A percentile compares a stretch with the other conserved stretches of the same genome.
These are phyloP conservation scores for Zymoseptoria brevis DNA, from an alignment of 2,329 filamentous ascomycete species.

Conservation along the genomic window DNA sequence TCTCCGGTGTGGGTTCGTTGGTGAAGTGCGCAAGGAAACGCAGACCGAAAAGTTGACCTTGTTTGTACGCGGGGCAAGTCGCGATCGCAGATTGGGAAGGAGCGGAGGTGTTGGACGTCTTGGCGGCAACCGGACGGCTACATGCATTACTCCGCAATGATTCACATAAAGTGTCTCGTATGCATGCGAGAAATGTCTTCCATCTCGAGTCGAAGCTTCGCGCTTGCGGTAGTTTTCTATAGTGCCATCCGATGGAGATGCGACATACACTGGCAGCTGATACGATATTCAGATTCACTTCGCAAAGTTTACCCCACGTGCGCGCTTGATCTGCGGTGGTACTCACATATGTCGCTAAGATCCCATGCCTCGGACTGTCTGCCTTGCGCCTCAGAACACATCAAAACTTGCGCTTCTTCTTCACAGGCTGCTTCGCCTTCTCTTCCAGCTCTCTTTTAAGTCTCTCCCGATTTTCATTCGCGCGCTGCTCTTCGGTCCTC, in stretches of 20 bases:
- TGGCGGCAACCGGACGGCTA: not conserved
- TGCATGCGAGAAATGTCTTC: not conserved
- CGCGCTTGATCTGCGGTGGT: not conserved
- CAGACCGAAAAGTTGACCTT: not conserved
- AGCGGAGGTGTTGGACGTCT: not conserved
- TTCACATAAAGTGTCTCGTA: not conserved
- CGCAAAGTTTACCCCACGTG: not conserved
- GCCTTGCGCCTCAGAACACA: not conserved
- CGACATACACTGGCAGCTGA: not conserved
- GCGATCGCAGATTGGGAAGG: not conserved
- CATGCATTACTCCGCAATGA: not conserved
- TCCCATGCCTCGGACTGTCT: not conserved
- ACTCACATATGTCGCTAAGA: not conserved
- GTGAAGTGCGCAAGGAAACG: not conserved
- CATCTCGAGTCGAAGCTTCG: not conserved
- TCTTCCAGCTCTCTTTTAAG: conserved; percentile 47
- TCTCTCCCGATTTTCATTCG: conserved; percentile 48
- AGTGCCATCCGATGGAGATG: not conserved
- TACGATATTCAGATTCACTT: not conserved
- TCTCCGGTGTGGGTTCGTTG: not conserved
- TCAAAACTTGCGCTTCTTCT: conserved; percentile 53
- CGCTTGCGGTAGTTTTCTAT: not conserved
- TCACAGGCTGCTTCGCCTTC: conserved; percentile 45
- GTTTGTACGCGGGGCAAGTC: not conserved
- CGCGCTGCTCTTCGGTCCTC: conserved; percentile 43